A percentile compares a stretch with the other conserved stretches of the same genome.
Evolutionary conservation across 495 filamentous ascomycete genomes (phyloP).

Genomic region (Alectoria sarmentosa): DNA sequence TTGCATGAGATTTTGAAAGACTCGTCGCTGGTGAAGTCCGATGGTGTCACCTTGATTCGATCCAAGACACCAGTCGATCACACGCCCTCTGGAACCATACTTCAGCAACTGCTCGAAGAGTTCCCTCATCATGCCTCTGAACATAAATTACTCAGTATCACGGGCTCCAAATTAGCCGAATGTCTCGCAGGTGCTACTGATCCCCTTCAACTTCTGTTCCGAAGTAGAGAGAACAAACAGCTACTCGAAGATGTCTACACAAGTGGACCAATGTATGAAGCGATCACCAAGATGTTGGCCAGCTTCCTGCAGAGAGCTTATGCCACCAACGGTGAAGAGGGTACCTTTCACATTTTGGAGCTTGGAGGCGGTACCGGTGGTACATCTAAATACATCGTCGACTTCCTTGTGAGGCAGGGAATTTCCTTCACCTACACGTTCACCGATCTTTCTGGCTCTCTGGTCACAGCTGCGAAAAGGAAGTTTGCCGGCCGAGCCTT

Average conservation of each 20-base stretch:
- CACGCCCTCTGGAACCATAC: slow-evolving; percentile 9
- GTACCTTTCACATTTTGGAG: slow-evolving; percentile 35
- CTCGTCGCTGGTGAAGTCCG: slow-evolving; percentile 14
- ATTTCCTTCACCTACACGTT: slow-evolving; percentile 35
- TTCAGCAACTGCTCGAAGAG: slow-evolving; percentile 11
- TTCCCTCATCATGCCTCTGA: slow-evolving; percentile 28
- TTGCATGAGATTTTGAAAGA: slow-evolving; percentile 32
- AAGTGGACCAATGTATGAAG: slow-evolving; percentile 25
- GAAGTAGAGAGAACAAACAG: slow-evolving; percentile 6
- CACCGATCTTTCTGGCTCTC: slow-evolving; percentile 39
- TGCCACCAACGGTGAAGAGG: background rate
- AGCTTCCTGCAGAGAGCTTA: slow-evolving; percentile 11
- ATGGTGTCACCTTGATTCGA: too few species aligned
- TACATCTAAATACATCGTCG: slow-evolving; percentile 32
- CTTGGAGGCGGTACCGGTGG: slow-evolving; percentile 41
- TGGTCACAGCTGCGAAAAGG: slow-evolving; percentile 33
- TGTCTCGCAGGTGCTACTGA: slow-evolving; percentile 23
- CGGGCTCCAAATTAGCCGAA: slow-evolving; percentile 23
- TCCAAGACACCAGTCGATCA: background rate
- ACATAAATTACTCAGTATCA: slow-evolving; percentile 23
- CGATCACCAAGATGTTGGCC: slow-evolving; percentile 18
- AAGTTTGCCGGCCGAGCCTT: slow-evolving; percentile 29
- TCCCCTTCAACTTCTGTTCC: slow-evolving; percentile 21
- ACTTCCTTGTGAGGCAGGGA: too few species aligned
- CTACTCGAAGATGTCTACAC: slow-evolving; percentile 28